Base-by-base conservation (phyloP, 2,329 filamentous ascomycete species). In the Chrysosporium queenslandicum region DNA sequence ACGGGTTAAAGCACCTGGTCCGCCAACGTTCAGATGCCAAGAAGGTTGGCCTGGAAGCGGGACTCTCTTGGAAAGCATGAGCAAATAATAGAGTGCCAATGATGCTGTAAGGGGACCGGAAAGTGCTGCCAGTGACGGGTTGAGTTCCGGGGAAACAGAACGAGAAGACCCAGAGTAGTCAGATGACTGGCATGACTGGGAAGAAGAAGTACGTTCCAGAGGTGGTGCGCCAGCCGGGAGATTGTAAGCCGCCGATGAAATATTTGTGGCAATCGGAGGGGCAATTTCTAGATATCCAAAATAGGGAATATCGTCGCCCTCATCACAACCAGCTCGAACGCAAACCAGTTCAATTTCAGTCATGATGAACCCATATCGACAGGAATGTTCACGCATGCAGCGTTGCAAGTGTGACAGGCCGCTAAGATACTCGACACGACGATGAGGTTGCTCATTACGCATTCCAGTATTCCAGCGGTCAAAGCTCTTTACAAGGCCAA, bases 401-500 rank as follows among this genome's bases (percentile, higher is more conserved):
- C 87, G 81, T 70, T 97, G 91, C 41, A 96, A 75, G 61, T 94
- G 87, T 0, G 89, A 78, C 4, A 97, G 80, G 1, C 87, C 87
- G 47, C 86, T 83, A 18, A 96, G 83, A 72, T 96, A 96, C 69
- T 91, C 83, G 53, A 95, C 87, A 54, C 86, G 85, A 70, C 89
- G 86, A 68, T 88, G 80, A 58, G 90, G 87, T 41, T 83, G 82
- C 67, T 94, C 87, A 55, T 83, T 81, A 55, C 89, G 86, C 87
- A 95, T 94, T 57, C 86, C 87, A 0, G 88, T 92, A 75, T 95
- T 95, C 86, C 94, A 96, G 61, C 87, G 84, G 68, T 94, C 86
- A 65, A 91, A 96, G 66, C 82, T 85, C 71, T 91, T 91, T 61
- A 94, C 86, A n/a, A 96, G 77, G 5, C 91, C 87, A 46, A 91